phyloP scores from a whole-genome alignment of 306 rosid species.

The Crotalaria pallida region DNA sequence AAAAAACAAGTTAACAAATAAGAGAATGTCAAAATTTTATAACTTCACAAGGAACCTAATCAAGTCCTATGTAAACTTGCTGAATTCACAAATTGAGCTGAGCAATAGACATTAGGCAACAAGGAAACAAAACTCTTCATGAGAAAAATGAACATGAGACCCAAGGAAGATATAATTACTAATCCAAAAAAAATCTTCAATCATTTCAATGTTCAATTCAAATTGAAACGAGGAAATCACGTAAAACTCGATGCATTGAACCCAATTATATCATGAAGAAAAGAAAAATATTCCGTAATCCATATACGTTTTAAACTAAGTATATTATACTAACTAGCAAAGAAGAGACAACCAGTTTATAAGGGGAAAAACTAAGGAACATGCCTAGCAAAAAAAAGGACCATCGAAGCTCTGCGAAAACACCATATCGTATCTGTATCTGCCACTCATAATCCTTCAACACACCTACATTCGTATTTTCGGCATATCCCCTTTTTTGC shows the following conservation, averaged over 20 bases:
- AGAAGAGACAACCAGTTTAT: neutral
- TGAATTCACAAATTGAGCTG: conserved; percentile 3
- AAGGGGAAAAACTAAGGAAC: no score
- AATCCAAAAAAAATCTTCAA: neutral
- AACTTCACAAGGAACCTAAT: conserved; percentile 4
- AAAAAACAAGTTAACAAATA: neutral
- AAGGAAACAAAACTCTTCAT: neutral
- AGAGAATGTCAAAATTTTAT: neutral
- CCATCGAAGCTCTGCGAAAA: neutral
- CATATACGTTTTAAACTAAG: neutral
- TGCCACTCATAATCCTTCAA: neutral
- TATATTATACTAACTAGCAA: neutral
- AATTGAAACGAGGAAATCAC: neutral
- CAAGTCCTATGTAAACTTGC: neutral
- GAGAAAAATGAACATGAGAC: conserved; percentile 6
- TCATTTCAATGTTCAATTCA: neutral
- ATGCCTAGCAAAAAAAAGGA: no score
- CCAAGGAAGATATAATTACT: neutral
- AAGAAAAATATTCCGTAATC: neutral
- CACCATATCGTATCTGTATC: neutral
- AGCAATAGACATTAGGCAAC: neutral
- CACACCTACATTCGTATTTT: neutral
- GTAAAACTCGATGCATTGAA: neutral
- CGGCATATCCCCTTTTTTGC: neutral
- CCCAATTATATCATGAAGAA: neutral